Evolutionary conservation across 768 basidiomycete species (phyloP).

Genomic region (Phlebiopsis gigantea): DNA sequence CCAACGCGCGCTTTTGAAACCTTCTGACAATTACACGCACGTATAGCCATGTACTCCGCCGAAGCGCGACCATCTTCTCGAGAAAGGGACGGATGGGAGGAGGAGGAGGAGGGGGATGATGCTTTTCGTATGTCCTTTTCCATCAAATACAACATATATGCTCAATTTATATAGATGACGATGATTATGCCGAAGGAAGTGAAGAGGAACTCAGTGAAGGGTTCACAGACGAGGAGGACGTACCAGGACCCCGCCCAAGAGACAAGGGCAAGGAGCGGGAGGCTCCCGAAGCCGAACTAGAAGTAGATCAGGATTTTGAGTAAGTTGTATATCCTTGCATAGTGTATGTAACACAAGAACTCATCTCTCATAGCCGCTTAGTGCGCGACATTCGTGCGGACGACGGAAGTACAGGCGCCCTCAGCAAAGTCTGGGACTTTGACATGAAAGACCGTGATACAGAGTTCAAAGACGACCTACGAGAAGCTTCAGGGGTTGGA

Average conservation of each 20-base stretch:
- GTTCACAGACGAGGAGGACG: background rate
- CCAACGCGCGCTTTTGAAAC: background rate
- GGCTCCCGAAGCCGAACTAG: background rate
- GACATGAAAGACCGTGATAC: conserved; percentile 61
- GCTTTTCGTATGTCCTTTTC: background rate
- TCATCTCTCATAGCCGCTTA: conserved; percentile 45
- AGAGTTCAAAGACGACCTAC: conserved; percentile 69
- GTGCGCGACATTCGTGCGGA: conserved; percentile 58
- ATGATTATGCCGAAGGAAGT: background rate
- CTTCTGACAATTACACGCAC: no score
- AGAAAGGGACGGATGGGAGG: background rate
- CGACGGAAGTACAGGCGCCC: conserved; percentile 35
- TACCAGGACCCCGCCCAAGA: background rate
- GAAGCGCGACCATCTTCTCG: background rate
- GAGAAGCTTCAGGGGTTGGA: conserved; percentile 71
- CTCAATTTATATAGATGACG: background rate
- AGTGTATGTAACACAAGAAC: background rate
- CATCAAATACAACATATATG: no score
- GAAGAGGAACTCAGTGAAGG: conserved; percentile 1
- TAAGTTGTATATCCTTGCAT: conserved; percentile 20
- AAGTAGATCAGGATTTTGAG: conserved; percentile 24
- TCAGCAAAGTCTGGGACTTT: conserved; percentile 72
- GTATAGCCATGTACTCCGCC: background rate
- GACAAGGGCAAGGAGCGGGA: conserved; percentile 11
- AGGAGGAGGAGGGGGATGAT: background rate